A percentile compares a stretch with the other conserved stretches of the same genome.
These are phyloP conservation scores for Ceratobasidium sp. DNA, from an alignment of 1,284 basidiomycete genomes.

Conservation along the genomic window DNA sequence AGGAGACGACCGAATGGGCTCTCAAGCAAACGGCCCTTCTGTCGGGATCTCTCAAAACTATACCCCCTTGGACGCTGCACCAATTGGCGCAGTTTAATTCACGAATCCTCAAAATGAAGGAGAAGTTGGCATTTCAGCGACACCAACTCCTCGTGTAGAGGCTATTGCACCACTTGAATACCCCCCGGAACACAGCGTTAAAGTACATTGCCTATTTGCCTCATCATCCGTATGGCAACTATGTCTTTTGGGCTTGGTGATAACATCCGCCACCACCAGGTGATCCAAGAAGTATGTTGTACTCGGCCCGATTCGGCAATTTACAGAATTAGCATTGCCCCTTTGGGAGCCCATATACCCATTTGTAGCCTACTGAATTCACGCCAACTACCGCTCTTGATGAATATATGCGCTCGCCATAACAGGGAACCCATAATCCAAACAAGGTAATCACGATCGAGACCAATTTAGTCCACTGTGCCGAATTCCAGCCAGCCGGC, in stretches of 20 bases:
- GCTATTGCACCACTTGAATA: background rate
- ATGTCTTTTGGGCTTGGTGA: too few relatives aligned
- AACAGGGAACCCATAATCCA: background rate
- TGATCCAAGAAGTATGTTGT: too few relatives aligned
- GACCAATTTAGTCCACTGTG: too few relatives aligned
- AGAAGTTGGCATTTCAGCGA: background rate
- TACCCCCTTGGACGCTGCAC: background rate
- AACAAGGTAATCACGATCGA: background rate
- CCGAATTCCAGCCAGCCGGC: too few relatives aligned
- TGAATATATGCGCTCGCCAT: background rate
- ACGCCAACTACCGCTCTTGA: too few relatives aligned
- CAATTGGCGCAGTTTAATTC: background rate
- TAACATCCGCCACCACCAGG: too few relatives aligned
- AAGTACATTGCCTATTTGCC: background rate
- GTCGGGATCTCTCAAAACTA: background rate
- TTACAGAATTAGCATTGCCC: background rate
- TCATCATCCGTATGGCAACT: too few relatives aligned
- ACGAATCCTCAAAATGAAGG: background rate
- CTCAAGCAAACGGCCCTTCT: background rate
- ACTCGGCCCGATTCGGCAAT: too few relatives aligned
- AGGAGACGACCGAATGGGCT: background rate
- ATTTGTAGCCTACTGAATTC: background rate
- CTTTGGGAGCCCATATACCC: too few relatives aligned
- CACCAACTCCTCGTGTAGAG: background rate
- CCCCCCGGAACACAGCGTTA: background rate